phyloP scores from a whole-genome alignment of 2,329 filamentous ascomycete species.

The Ophiostoma angusticollis region DNA sequence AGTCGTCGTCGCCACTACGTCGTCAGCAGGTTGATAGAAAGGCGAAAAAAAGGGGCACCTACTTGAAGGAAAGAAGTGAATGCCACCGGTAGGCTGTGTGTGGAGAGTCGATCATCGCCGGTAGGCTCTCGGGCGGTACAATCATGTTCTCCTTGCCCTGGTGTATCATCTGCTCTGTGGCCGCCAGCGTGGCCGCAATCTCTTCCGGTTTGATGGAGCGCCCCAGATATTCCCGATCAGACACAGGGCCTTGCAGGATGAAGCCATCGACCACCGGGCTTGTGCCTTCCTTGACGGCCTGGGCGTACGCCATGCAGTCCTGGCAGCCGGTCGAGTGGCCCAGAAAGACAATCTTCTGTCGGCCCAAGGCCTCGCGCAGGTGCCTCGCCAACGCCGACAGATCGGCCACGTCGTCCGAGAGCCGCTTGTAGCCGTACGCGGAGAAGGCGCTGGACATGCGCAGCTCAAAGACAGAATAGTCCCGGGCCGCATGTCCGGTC shows the following conservation, averaged over 20 bases:
- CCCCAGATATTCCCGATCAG: slow-evolving; percentile 55
- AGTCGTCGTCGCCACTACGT: slow-evolving; percentile 65
- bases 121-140: slow-evolving; percentile 35
- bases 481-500: slow-evolving; percentile 22
- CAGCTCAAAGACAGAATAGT: slow-evolving; percentile 44
- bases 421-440: slow-evolving; percentile 37
- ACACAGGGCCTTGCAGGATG: slow-evolving; percentile 69
- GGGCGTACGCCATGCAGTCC: slow-evolving; percentile 45
- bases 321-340: slow-evolving; percentile 49
- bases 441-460: slow-evolving; percentile 41
- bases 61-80: slow-evolving; percentile 38
- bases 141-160: slow-evolving; percentile 41
- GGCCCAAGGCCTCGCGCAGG: slow-evolving; percentile 33
- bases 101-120: slow-evolving; percentile 28
- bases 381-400: slow-evolving; percentile 40
- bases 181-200: slow-evolving; percentile 31
- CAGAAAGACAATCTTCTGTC: slow-evolving; percentile 39
- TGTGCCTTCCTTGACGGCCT: slow-evolving; percentile 27
- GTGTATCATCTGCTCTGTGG: slow-evolving; percentile 41
- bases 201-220: slow-evolving; percentile 29
- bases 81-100: slow-evolving; percentile 41
- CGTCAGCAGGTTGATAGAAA: slow-evolving; percentile 2
- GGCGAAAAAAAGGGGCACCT: slow-evolving; percentile 16
- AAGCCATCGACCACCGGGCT: slow-evolving; percentile 53
- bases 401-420: slow-evolving; percentile 41